Evolutionary conservation across 169 alveolate species (phyloP).

Genomic region (Babesia divergens): DNA sequence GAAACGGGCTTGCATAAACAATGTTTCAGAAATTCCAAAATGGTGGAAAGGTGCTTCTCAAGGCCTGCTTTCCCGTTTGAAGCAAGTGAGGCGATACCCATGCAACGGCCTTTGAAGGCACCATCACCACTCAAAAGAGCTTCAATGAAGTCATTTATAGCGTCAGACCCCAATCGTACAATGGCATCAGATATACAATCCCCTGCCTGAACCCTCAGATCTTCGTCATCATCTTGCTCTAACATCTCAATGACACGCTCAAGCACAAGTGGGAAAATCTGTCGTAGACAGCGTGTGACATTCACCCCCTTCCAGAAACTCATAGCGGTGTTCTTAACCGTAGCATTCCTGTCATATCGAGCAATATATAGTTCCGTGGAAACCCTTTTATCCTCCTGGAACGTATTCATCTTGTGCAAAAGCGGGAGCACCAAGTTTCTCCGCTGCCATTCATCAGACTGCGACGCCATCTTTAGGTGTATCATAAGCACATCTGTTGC

Average conservation of each 20-base stretch:
- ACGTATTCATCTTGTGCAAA: conserved; percentile 14
- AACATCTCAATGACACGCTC: conserved; percentile 28
- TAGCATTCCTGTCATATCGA: conserved; percentile 20
- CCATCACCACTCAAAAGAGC: conserved; percentile 22
- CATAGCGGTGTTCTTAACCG: conserved; percentile 32
- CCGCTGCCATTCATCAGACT: conserved; percentile 32
- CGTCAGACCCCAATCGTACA: conserved; percentile 14
- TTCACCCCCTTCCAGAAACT: conserved; percentile 48
- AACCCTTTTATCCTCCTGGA: conserved; percentile 8
- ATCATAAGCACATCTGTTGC: not conserved
- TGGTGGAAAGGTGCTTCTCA: conserved; percentile 10
- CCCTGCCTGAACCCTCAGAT: conserved; percentile 26
- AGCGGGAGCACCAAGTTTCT: conserved; percentile 12
- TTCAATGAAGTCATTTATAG: conserved; percentile 18
- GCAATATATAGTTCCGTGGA: conserved; percentile 14
- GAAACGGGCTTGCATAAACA: conserved; percentile 12
- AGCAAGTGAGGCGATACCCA: conserved; percentile 34
- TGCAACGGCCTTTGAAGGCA: conserved; percentile 30
- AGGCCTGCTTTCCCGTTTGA: conserved; percentile 29
- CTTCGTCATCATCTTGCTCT: conserved; percentile 22
- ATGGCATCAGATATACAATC: conserved; percentile 45
- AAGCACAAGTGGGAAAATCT: conserved; percentile 33
- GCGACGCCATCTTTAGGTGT: conserved; percentile 9
- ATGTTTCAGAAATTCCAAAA: conserved; percentile 9
- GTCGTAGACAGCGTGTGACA: conserved; percentile 21